phyloP scores from a whole-genome alignment of 2,329 filamentous ascomycete species.

The Orbilia quercus region DNA sequence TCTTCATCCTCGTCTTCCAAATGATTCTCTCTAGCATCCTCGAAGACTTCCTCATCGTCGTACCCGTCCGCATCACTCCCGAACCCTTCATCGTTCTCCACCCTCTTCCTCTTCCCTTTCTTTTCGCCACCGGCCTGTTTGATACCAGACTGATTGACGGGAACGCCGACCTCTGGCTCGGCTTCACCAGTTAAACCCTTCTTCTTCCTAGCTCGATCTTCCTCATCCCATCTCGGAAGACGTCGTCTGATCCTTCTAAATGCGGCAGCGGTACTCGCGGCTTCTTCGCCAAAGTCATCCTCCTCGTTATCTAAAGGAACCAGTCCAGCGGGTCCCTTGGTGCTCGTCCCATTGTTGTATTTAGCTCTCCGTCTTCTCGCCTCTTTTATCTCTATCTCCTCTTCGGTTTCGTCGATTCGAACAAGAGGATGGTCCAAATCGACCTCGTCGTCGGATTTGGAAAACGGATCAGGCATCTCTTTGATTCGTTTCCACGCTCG shows the following conservation, averaged over 20 bases:
- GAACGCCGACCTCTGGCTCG: constrained; percentile 65
- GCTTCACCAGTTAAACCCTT: constrained; percentile 23
- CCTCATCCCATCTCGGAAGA: constrained; percentile 76
- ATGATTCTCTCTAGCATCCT: constrained; percentile 61
- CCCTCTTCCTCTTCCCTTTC: constrained; percentile 34
- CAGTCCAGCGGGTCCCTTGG: constrained; percentile 66
- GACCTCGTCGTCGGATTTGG: constrained; percentile 73
- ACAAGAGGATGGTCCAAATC: constrained; percentile 60
- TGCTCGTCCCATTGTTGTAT: constrained; percentile 56
- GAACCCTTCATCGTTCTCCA: constrained; percentile 43
- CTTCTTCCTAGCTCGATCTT: constrained; percentile 61
- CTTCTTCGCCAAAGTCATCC: constrained; percentile 82
- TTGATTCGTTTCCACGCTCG: constrained; percentile 75
- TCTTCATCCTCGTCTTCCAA: constrained; percentile 61
- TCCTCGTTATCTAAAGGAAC: constrained; percentile 69
- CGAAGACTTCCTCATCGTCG: constrained; percentile 60
- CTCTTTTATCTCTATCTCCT: constrained; percentile 66
- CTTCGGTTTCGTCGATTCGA: constrained; percentile 62
- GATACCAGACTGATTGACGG: constrained; percentile 62
- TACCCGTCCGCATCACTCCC: constrained; percentile 60
- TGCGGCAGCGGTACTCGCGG: constrained; percentile 73
- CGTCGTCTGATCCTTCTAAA: constrained; percentile 73
- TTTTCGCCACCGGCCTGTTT: neutral
- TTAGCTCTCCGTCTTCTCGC: constrained; percentile 34
- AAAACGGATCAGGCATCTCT: constrained; percentile 69